Conservation (phyloP, 2,329 filamentous ascomycete species). For the Ceratocystiopsis brevicomis region DNA sequence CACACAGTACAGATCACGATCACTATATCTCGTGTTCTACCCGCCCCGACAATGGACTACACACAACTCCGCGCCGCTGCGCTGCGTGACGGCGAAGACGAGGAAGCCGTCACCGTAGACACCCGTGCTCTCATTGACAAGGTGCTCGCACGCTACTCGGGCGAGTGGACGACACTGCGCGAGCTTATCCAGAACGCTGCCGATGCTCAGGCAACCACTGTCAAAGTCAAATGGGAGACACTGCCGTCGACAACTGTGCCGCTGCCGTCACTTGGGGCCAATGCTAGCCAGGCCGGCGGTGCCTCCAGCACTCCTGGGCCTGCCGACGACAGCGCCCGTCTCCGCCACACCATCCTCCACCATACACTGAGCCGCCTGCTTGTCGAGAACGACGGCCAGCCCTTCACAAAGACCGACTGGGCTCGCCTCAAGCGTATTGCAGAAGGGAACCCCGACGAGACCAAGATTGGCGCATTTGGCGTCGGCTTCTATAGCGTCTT, state of each 20-base stretch:
- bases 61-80: slow-evolving; percentile 69
- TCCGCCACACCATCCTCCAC: slow-evolving; percentile 70
- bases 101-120: slow-evolving; percentile 95
- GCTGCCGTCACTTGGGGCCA: slow-evolving; percentile 35
- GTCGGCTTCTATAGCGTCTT: slow-evolving; percentile 99
- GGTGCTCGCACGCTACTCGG: slow-evolving; percentile 85
- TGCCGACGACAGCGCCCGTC: slow-evolving; percentile 25
- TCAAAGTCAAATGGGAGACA: slow-evolving; percentile 85
- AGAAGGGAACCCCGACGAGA: slow-evolving; percentile 97
- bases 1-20: too few species aligned
- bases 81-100: slow-evolving; percentile 67
- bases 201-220: slow-evolving; percentile 77
- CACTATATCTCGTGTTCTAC: too few species aligned
- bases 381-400: slow-evolving; percentile 78
- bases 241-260: slow-evolving; percentile 64
- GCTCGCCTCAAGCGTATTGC: slow-evolving; percentile 83
- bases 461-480: slow-evolving; percentile 95
- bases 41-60: slow-evolving; percentile 39
- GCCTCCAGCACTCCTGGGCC: not conserved
- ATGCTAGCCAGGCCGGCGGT: not conserved
- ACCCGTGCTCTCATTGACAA: slow-evolving; percentile 95
- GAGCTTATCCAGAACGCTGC: slow-evolving; percentile 98
- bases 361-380: slow-evolving; percentile 77
- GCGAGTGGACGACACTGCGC: slow-evolving; percentile 78
- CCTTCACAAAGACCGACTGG: slow-evolving; percentile 86